phyloP scores from a whole-genome alignment of 1,139 yeast species.

The Hanseniaspora uvarum region DNA sequence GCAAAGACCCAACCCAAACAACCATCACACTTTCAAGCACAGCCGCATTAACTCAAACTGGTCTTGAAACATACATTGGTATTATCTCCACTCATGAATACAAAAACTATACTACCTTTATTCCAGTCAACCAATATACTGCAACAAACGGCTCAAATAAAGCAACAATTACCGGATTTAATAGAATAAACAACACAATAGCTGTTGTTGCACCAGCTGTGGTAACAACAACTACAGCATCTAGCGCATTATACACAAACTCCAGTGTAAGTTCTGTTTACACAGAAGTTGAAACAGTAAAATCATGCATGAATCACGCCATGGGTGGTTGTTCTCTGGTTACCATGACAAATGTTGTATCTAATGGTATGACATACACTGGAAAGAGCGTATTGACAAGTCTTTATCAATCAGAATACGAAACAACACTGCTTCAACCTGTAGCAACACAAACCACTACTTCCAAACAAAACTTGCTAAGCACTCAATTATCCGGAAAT shows the following conservation, averaged over 20 bases:
- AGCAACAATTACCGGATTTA: constrained; percentile 17
- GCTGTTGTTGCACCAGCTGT: constrained; percentile 5
- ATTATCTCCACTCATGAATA: constrained; percentile 15
- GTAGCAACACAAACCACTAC: neutral
- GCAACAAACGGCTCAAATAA: neutral
- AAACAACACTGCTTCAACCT: neutral
- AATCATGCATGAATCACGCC: constrained; percentile 18
- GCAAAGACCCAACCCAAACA: constrained; percentile 19
- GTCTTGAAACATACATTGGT: constrained; percentile 15
- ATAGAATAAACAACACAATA: constrained; percentile 6
- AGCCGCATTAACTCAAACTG: constrained; percentile 10
- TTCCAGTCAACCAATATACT: constrained; percentile 16
- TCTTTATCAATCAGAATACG: neutral
- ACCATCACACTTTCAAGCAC: constrained; percentile 18
- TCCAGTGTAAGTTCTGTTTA: constrained; percentile 2
- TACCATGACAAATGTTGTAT: constrained; percentile 5
- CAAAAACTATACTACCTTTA: constrained; percentile 19
- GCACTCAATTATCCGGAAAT: neutral
- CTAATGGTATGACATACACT: constrained; percentile 3
- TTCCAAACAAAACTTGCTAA: neutral
- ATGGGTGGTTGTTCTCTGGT: constrained; percentile 17
- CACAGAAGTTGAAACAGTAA: constrained; percentile 19
- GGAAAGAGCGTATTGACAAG: neutral
- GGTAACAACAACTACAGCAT: constrained; percentile 6
- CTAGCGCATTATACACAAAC: neutral